These are phyloP conservation scores for Serpula lacrymans DNA, from an alignment of 768 basidiomycete species.

Conservation along the genomic window DNA sequence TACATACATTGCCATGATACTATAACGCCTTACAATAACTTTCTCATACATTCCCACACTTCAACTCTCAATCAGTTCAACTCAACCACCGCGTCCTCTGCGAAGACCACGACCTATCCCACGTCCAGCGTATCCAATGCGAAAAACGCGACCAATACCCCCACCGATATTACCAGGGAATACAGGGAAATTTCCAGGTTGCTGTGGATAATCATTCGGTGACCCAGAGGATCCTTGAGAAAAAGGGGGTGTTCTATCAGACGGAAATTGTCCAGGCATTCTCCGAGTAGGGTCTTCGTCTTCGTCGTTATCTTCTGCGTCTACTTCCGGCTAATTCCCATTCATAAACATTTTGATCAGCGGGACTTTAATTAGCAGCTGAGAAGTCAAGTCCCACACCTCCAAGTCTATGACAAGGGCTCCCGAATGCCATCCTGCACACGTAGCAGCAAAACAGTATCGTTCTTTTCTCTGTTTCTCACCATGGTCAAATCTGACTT, in stretches of 20 bases:
- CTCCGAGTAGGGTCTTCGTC: conserved; percentile 24
- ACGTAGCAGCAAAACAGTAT: conserved; percentile 79
- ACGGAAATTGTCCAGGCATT: conserved; percentile 34
- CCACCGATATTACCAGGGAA: no score
- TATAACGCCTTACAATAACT: background rate
- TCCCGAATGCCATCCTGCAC: conserved; percentile 90
- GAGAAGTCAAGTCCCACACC: conserved; percentile 32
- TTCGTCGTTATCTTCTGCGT: conserved; percentile 35
- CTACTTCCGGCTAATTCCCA: conserved; percentile 21
- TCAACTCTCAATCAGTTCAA: background rate
- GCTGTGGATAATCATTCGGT: conserved; percentile 4
- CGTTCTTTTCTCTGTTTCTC: conserved; percentile 46
- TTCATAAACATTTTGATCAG: conserved; percentile 5
- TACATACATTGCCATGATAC: conserved; percentile 4
- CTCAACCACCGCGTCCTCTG: conserved; percentile 10
- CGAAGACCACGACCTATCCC: conserved; percentile 32
- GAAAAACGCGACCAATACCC: conserved; percentile 31
- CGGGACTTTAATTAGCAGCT: background rate
- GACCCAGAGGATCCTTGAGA: no score
- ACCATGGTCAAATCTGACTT: conserved; percentile 70
- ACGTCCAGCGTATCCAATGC: conserved; percentile 60
- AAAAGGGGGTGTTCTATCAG: conserved; percentile 12
- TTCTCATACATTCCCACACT: conserved; percentile 9
- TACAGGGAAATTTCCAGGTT: no score
- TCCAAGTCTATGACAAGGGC: conserved; percentile 85